These are phyloP conservation scores for Colletotrichum kahawae DNA, from an alignment of 2,329 filamentous ascomycete genomes.

Conservation along the genomic window DNA sequence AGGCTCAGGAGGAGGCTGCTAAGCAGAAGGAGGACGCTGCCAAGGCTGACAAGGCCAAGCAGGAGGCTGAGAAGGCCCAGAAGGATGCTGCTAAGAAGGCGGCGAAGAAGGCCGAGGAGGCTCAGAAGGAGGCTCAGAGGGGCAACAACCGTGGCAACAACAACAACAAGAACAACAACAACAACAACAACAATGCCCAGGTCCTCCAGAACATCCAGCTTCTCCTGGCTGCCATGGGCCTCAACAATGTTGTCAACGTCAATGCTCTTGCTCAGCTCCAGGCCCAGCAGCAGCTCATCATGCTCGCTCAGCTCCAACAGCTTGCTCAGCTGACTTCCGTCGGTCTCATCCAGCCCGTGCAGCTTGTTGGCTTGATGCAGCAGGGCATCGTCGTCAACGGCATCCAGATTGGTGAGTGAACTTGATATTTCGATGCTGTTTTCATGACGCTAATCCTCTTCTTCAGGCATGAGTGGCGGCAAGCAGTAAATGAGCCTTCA, in stretches of 20 bases:
- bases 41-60: not conserved
- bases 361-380: constrained; percentile 28
- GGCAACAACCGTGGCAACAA: constrained; percentile 25
- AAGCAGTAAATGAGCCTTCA: constrained; percentile 11
- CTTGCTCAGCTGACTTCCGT: constrained; percentile 29
- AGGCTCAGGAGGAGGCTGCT: not conserved
- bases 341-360: constrained; percentile 25
- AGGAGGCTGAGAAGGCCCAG: constrained; percentile 9
- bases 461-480: not conserved
- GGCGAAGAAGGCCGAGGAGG: constrained; percentile 12
- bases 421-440: not conserved
- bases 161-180: constrained; percentile 30
- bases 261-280: constrained; percentile 31
- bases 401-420: constrained; percentile 34
- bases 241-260: constrained; percentile 30
- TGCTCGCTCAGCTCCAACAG: constrained; percentile 30
- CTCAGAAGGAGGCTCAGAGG: not conserved
- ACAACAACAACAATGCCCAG: constrained; percentile 6
- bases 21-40: not conserved
- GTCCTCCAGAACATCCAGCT: constrained; percentile 25
- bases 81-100: constrained; percentile 19
- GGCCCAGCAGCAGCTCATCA: constrained; percentile 29
- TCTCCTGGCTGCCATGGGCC: constrained; percentile 32
- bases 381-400: constrained; percentile 25
- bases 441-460: not conserved